phyloP scores from a whole-genome alignment of 148 eudicot genomes.

The Euryodendron excelsum region DNA sequence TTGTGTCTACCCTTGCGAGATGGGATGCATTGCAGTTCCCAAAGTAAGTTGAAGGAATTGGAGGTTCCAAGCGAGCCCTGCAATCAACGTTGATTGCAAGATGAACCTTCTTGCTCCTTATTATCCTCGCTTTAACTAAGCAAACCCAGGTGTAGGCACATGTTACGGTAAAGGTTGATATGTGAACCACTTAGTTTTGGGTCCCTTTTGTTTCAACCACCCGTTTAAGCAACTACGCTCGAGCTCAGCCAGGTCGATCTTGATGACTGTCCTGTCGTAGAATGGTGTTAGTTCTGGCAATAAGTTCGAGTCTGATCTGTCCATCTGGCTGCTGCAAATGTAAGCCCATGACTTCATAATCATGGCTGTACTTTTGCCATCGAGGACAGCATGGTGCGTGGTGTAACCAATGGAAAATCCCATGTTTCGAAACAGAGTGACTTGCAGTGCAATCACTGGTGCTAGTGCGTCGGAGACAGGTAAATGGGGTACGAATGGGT shows the following conservation, averaged over 20 bases:
- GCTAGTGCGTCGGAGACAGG: neutral
- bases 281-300: neutral
- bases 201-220: conserved; percentile 5
- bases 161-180: conserved; percentile 8
- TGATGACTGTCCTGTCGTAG: neutral
- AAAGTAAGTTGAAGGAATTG: conserved; percentile 7
- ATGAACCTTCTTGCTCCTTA: neutral
- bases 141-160: conserved; percentile 17
- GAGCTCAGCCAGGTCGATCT: neutral
- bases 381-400: conserved; percentile 12
- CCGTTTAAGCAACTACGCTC: neutral
- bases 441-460: conserved; percentile 4
- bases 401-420: conserved; percentile 23
- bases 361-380: conserved; percentile 19
- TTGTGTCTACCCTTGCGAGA: neutral
- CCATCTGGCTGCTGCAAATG: conserved; percentile 1
- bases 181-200: neutral
- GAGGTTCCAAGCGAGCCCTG: conserved; percentile 12
- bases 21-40: conserved; percentile 6
- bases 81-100: conserved; percentile 10
- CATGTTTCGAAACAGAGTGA: conserved; percentile 15
- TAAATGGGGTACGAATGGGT: neutral
- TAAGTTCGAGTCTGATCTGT: neutral
- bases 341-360: conserved; percentile 21
- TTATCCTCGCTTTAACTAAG: conserved; percentile 1